phyloP scores from a whole-genome alignment of 345 rosid genomes.

The Bruguiera parviflora region DNA sequence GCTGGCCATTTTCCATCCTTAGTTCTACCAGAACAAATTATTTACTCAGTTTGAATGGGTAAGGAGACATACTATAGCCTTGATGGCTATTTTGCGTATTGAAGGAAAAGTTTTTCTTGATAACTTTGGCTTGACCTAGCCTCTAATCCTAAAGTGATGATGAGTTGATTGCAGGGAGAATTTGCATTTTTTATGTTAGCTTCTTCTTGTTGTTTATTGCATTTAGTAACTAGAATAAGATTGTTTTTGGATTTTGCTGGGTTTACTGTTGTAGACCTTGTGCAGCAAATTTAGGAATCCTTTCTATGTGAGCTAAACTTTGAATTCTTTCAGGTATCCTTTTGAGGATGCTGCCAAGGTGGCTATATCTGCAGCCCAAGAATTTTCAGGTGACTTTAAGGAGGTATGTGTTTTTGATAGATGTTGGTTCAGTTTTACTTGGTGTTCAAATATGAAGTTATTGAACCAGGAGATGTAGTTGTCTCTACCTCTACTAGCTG shows the following conservation, averaged over 20 bases:
- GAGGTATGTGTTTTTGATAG: constrained; percentile 49
- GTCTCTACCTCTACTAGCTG: too few species aligned
- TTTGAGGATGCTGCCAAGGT: constrained; percentile 73
- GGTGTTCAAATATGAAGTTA: not conserved
- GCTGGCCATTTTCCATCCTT: too few species aligned
- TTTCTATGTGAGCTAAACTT: not conserved
- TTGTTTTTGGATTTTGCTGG: not conserved
- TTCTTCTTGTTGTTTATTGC: not conserved
- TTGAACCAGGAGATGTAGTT: not conserved
- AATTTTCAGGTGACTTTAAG: constrained; percentile 58
- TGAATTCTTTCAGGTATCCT: constrained; percentile 55
- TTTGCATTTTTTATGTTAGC: too few species aligned
- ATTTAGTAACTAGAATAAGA: not conserved
- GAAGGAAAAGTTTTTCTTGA: not conserved
- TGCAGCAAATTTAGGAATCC: not conserved
- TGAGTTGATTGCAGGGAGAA: constrained; percentile 1
- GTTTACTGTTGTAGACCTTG: not conserved
- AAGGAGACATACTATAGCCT: not conserved
- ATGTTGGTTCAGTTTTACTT: not conserved
- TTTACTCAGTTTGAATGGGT: too few species aligned
- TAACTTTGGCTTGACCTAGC: not conserved
- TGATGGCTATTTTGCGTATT: not conserved
- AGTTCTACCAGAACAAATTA: too few species aligned
- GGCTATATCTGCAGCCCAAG: constrained; percentile 69
- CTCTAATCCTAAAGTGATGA: not conserved